Evolutionary conservation across 2,329 filamentous ascomycete genomes (phyloP), one percentile per base, ranked within the genome.

Genomic region (Cylindrodendrum hubeiense): DNA sequence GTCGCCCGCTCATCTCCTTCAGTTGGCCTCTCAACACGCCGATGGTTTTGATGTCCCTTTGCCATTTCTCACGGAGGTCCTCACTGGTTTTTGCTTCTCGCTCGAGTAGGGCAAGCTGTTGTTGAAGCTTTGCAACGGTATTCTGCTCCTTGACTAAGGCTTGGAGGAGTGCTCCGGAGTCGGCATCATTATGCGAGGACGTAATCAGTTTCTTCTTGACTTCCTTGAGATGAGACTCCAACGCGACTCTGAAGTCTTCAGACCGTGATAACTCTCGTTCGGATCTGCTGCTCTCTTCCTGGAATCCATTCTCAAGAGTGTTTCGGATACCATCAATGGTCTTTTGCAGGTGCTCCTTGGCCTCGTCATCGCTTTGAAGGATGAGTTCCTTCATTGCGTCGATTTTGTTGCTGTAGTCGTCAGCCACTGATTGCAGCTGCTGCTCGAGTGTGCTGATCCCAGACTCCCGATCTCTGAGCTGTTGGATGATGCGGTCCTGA

Each of bases 11-110:
- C 22, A 78, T 62, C 5, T 52, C 62, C 43, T 71, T 70, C 9
- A 79, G 50, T 26, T 76, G 71, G 30, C 37, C 43, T 56, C 72
- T 75, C 34, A 78, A 39, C 2, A 53, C 44, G 22, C 74, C 72
- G 6, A 79, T 70, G 6, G 67, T 63, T 44, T 70, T 33, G n/a
- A 78, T 71, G 26, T 79, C 77, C 22, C 70, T 68, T 19, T 57
- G 63, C 74, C 77, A 79, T 53, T 68, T 71, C 8, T 70, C 59
- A 7, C 66, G 71, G 17, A 79, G 66, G 19, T 67, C 47, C 17
- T 65, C 52, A 7, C 63, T 70, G 17, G 62, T 60, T 21, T 64
- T 60, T 4, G 70, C 66, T 50, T 74, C 65, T 12, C 51, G 37
- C 47, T 79, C 71, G 17, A 77, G 60, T 2, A 54, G 57, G 12